These are phyloP conservation scores for Talaromyces liani DNA, from an alignment of 495 filamentous ascomycete genomes.

Conservation along the genomic window DNA sequence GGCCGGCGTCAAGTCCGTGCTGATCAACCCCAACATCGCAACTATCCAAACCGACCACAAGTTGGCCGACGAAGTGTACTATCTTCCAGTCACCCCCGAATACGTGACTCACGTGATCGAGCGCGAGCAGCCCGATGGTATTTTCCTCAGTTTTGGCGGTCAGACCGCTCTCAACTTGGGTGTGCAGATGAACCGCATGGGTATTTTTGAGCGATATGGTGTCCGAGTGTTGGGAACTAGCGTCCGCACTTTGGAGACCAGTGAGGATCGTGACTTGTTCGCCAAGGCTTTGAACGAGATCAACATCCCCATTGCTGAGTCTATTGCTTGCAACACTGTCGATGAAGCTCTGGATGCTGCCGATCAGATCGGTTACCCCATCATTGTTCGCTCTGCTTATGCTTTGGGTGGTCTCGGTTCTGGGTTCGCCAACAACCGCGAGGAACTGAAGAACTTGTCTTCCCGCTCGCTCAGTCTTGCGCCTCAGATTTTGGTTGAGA, in stretches of 20 bases:
- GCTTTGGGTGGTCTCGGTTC: conserved; percentile 93
- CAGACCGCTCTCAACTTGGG: conserved; percentile 95
- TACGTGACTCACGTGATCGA: conserved; percentile 96
- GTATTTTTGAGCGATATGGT: conserved; percentile 87
- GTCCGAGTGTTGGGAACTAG: conserved; percentile 93
- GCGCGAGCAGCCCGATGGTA: conserved; percentile 86
- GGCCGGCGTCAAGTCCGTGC: conserved; percentile 85
- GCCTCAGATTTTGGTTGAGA: conserved; percentile 95
- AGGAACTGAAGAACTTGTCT: conserved; percentile 87
- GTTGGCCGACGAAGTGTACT: conserved; percentile 95
- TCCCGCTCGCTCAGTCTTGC: conserved; percentile 91
- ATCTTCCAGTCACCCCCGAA: conserved; percentile 92
- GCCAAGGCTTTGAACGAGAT: conserved; percentile 88
- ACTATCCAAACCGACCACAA: conserved; percentile 98
- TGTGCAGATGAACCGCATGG: conserved; percentile 95
- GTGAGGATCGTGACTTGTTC: conserved; percentile 94
- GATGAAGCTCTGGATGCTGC: conserved; percentile 88
- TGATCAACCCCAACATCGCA: conserved; percentile 98
- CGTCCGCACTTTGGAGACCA: conserved; percentile 86
- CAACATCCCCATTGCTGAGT: conserved; percentile 92
- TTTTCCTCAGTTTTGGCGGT: conserved; percentile 92
- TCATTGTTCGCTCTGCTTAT: conserved; percentile 95
- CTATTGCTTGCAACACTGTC: conserved; percentile 80
- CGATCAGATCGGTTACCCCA: conserved; percentile 82
- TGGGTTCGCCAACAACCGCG: conserved; percentile 90